A percentile compares a stretch with the other conserved stretches of the same genome.
Conservation (phyloP, 2,329 filamentous ascomycete genomes). For the Apiospora saccharicola region DNA sequence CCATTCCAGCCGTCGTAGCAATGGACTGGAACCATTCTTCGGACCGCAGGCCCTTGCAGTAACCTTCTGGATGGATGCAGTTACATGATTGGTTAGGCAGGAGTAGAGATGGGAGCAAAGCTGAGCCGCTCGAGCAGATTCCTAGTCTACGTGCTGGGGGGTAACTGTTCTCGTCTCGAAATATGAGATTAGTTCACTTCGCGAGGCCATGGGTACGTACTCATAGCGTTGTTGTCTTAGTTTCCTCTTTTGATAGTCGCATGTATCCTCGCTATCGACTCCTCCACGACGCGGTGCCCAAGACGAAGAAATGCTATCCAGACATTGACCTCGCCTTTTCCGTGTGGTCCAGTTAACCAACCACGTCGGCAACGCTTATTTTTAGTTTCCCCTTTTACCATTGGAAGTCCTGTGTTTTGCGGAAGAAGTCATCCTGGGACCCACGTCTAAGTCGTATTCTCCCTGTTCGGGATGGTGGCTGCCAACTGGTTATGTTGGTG, state of each 20-base stretch:
- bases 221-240: background rate
- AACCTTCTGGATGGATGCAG: slow-evolving; percentile 31
- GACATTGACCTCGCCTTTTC: slow-evolving; percentile 1
- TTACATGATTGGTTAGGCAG: background rate
- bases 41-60: slow-evolving; percentile 47
- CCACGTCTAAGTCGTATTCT: background rate
- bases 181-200: background rate
- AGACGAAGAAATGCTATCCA: background rate
- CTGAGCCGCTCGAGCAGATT: background rate
- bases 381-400: background rate
- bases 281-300: background rate
- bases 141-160: background rate
- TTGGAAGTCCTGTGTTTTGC: background rate
- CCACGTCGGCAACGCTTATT: background rate
- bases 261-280: background rate
- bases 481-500: slow-evolving; percentile 2
- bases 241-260: background rate
- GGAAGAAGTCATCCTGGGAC: background rate
- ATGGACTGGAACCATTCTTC: slow-evolving; percentile 38
- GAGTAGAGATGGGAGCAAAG: background rate
- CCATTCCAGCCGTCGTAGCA: slow-evolving; percentile 34
- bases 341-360: background rate
- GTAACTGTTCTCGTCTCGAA: background rate
- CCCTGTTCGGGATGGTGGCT: background rate
- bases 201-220: background rate